Base-by-base conservation (phyloP, 2,329 filamentous ascomycete genomes). In the Penicillium sp. region DNA sequence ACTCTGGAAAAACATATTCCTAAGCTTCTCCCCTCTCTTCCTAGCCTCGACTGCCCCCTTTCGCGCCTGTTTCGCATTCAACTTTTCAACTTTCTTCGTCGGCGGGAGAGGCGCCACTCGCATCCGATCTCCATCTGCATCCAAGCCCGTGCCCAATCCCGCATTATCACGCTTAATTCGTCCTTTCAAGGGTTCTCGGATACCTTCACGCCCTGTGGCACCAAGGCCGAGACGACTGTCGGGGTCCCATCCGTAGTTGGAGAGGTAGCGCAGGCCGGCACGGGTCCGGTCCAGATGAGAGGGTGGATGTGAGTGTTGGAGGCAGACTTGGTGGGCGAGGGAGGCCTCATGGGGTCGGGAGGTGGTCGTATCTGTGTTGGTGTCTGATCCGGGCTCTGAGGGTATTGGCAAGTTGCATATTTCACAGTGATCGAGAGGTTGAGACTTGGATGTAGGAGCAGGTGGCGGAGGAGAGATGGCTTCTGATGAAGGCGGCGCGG, bases 181-280 rank as follows among this genome's bases (percentile, higher is more conserved):
- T 0, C 86, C 81, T 73, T 92, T 92, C 65, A 97, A 82, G 0
- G 93, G 93, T 66, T 88, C 89, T 44, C 89, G 83, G 63, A 92
- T 89, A 3, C 93, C 93, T 67, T 90, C 86, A 15, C 76, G 75
- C 0, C 90, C 88, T 2, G 80, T 78, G 10, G 85, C 85, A 0
- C 93, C 93, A 0, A 97, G 82, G 0, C 93, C 93, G 17, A 80
- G 76, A 2, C 92, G 82, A 49, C 80, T 80, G 72, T 89, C 86
- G 0, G 85, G 84, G 68, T 88, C 84, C 81, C 85, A 89, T 45
- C 86, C 86, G 64, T 86, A 84, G 0, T 81, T 80, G 58, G 84
- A 79, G 19, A 89, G 79, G 53, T 86, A 86, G 28, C 82, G 81
- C 6, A 87, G 73, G 0, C 86, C 86, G 64, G 81, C 80, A 17